phyloP scores from a whole-genome alignment of 148 eudicot genomes.

The Gaultheria prostrata region DNA sequence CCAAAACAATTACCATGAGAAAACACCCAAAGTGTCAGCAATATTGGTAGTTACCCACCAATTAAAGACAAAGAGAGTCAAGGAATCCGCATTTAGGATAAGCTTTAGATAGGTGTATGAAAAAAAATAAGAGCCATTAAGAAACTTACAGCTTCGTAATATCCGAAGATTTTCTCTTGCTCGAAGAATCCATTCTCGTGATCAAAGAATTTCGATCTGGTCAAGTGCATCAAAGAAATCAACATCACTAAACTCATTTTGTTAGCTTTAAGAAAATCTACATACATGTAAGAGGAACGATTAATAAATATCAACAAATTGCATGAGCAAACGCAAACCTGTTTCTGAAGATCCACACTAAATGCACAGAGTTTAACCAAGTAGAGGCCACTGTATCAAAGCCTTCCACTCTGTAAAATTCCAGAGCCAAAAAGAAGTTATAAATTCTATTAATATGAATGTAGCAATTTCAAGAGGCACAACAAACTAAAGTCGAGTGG shows the following conservation, averaged over 20 bases:
- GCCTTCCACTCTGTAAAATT: not conserved
- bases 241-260: not conserved
- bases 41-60: too few relatives aligned
- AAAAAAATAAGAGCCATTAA: not conserved
- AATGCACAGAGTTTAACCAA: not conserved
- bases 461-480: not conserved
- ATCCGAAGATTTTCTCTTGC: slow-evolving; percentile 78
- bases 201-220: not conserved
- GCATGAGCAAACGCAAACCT: not conserved
- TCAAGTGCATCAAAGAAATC: not conserved
- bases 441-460: too few relatives aligned
- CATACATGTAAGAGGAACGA: not conserved
- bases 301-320: too few relatives aligned
- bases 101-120: too few relatives aligned
- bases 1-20: too few relatives aligned
- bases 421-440: not conserved
- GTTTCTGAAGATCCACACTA: not conserved
- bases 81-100: too few relatives aligned
- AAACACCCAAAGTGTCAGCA: too few relatives aligned
- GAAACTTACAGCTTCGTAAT: slow-evolving; percentile 72
- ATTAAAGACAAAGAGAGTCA: too few relatives aligned
- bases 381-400: not conserved
- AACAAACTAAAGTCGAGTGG: too few relatives aligned
- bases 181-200: slow-evolving; percentile 59
- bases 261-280: not conserved